These are phyloP conservation scores for Raffaelea arxii DNA, from an alignment of 2,329 filamentous ascomycete species.

Conservation along the genomic window DNA sequence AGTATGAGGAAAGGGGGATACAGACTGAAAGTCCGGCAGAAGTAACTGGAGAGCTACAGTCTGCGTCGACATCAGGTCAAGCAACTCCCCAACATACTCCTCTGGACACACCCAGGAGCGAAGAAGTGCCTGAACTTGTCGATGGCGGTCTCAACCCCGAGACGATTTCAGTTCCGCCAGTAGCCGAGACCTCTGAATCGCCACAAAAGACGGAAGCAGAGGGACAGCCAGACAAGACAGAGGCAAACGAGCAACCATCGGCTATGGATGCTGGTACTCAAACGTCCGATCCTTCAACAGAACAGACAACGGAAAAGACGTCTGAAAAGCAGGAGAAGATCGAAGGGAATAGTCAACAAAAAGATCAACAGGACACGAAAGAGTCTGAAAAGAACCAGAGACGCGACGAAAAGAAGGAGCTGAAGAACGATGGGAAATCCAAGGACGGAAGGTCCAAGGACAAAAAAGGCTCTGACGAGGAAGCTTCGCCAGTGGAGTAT, in stretches of 20 bases:
- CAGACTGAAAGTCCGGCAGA: not conserved
- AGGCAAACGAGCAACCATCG: not conserved
- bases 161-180: slow-evolving; percentile 25
- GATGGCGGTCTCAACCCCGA: too few species aligned
- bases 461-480: not conserved
- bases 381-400: not conserved
- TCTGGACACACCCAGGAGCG: slow-evolving; percentile 20
- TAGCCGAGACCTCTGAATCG: slow-evolving; percentile 12
- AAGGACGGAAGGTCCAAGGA: not conserved
- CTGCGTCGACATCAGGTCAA: slow-evolving; percentile 11
- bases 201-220: not conserved
- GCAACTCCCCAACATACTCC: slow-evolving; percentile 18
- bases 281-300: not conserved
- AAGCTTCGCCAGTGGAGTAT: slow-evolving; percentile 29
- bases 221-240: not conserved
- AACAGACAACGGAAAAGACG: not conserved
- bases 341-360: not conserved
- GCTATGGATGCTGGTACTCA: not conserved
- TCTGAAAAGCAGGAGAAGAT: not conserved
- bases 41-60: not conserved
- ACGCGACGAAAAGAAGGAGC: not conserved
- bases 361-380: not conserved
- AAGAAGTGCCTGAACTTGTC: too few species aligned
- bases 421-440: not conserved
- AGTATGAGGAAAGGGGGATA: too few species aligned